Evolutionary conservation across 2,329 filamentous ascomycete genomes (phyloP).

Genomic region (Ceratocystis lukuohia): DNA sequence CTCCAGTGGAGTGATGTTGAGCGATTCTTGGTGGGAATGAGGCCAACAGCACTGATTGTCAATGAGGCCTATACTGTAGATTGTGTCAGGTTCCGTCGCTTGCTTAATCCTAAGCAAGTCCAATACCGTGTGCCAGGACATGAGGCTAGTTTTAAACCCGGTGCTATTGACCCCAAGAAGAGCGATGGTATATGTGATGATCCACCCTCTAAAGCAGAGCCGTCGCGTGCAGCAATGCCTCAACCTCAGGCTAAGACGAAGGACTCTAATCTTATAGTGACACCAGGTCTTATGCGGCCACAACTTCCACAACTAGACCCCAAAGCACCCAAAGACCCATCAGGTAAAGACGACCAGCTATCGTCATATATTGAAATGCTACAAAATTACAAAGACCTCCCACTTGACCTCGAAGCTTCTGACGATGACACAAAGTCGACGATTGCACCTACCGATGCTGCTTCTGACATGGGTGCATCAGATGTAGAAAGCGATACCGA

Average conservation of each 20-base stretch:
- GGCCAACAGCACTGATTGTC: constrained; percentile 38
- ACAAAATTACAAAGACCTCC: constrained; percentile 45
- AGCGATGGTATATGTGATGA: too few relatives aligned
- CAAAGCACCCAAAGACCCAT: constrained; percentile 18
- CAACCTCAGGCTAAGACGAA: background rate
- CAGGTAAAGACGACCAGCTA: constrained; percentile 39
- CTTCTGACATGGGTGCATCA: background rate
- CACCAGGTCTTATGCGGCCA: background rate
- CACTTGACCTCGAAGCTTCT: constrained; percentile 39
- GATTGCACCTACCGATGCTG: background rate
- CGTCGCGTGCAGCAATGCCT: background rate
- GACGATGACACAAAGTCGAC: constrained; percentile 25
- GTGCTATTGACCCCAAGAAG: background rate
- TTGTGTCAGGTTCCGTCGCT: constrained; percentile 44
- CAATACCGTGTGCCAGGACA: constrained; percentile 47
- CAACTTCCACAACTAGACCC: background rate
- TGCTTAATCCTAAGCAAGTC: constrained; percentile 45
- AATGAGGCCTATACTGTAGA: constrained; percentile 57
- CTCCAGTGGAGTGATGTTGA: constrained; percentile 52
- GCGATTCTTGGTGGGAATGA: constrained; percentile 27
- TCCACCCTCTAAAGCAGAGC: background rate
- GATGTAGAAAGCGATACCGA: background rate
- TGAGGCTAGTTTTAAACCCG: constrained; percentile 16
- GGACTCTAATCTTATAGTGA: background rate
- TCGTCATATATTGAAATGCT: constrained; percentile 51